These are phyloP conservation scores for Penicillium subrubescens DNA, from an alignment of 495 filamentous ascomycete genomes.

Conservation along the genomic window DNA sequence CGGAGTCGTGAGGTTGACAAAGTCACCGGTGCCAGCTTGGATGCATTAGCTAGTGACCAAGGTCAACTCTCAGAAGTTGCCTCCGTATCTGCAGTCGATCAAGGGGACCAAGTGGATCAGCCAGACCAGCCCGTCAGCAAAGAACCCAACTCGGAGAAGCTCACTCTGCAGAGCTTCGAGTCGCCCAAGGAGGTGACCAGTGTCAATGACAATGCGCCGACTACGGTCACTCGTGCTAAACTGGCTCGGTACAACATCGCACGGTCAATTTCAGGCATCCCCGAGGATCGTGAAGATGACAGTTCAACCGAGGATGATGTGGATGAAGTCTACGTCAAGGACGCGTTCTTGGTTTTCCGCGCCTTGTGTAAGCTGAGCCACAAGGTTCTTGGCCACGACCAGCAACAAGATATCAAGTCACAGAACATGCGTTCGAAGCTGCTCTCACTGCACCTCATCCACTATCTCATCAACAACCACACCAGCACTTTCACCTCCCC, in stretches of 20 bases:
- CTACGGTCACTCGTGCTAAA: slow-evolving; percentile 84
- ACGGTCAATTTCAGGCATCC: slow-evolving; percentile 55
- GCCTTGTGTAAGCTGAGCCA: slow-evolving; percentile 97
- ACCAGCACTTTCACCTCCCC: slow-evolving; percentile 85
- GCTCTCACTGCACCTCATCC: slow-evolving; percentile 90
- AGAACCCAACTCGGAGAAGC: slow-evolving; percentile 67
- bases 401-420: slow-evolving; percentile 87
- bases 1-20: slow-evolving; percentile 49
- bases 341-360: slow-evolving; percentile 95
- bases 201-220: slow-evolving; percentile 87
- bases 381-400: slow-evolving; percentile 83
- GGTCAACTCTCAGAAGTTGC: slow-evolving; percentile 50
- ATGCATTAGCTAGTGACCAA: slow-evolving; percentile 39
- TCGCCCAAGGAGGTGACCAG: slow-evolving; percentile 91
- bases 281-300: slow-evolving; percentile 52
- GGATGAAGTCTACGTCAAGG: slow-evolving; percentile 94
- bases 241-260: slow-evolving; percentile 48
- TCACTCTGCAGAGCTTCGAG: slow-evolving; percentile 95
- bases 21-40: slow-evolving; percentile 16
- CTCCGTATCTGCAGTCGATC: slow-evolving; percentile 47
- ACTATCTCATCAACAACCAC: slow-evolving; percentile 91
- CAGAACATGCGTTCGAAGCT: slow-evolving; percentile 97
- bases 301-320: slow-evolving; percentile 79
- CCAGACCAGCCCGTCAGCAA: slow-evolving; percentile 58
- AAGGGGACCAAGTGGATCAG: slow-evolving; percentile 23